These are phyloP conservation scores for Plasmodium inui DNA, from an alignment of 169 alveolate species.

Conservation along the genomic window DNA sequence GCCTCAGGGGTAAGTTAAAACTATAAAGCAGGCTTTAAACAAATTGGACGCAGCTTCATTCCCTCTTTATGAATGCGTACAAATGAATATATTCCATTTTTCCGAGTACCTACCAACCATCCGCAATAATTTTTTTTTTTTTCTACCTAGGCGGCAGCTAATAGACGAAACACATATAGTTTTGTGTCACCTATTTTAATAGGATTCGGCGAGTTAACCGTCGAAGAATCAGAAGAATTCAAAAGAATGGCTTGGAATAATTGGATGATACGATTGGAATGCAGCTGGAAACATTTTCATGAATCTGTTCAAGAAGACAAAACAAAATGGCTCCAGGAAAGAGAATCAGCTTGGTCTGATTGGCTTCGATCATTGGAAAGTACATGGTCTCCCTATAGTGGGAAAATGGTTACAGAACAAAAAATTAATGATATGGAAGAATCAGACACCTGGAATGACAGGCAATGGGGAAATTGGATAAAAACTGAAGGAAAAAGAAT, in stretches of 20 bases:
- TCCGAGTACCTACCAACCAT: not conserved
- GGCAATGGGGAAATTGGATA: slow-evolving; percentile 12
- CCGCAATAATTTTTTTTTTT: not conserved
- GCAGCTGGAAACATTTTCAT: not conserved
- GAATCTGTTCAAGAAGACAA: not conserved
- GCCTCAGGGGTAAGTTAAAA: slow-evolving; percentile 23
- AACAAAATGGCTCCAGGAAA: not conserved
- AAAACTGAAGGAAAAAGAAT: not conserved
- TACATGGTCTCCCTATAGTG: slow-evolving; percentile 7
- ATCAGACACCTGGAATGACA: slow-evolving; percentile 4
- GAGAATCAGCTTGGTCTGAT: not conserved
- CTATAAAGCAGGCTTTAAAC: not conserved
- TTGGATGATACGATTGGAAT: not conserved
- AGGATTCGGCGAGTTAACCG: not conserved
- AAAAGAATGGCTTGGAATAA: slow-evolving; percentile 1
- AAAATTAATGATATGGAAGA: not conserved
- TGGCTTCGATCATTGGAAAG: not conserved
- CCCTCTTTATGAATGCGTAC: not conserved
- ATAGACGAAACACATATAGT: not conserved
- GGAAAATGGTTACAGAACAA: not conserved
- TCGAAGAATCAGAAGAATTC: not conserved
- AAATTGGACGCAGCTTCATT: not conserved
- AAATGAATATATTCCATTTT: not conserved
- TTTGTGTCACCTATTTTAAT: not conserved
- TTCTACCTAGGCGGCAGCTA: not conserved